Evolutionary conservation across 768 basidiomycete genomes (phyloP).

Genomic region (Pleurotus eryngii): DNA sequence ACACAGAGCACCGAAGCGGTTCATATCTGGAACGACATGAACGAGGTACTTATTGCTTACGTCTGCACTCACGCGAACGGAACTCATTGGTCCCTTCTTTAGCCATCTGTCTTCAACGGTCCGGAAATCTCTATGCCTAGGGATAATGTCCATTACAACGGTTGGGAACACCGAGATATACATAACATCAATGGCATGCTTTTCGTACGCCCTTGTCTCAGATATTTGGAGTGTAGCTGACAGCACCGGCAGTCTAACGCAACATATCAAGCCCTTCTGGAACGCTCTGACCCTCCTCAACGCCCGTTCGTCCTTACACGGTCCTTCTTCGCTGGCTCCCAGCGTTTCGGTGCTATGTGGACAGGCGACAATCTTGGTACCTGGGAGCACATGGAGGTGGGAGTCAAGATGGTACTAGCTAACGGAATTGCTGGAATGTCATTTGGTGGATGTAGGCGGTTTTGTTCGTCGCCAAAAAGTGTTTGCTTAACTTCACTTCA

Average conservation of each 20-base stretch:
- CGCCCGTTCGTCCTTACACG: slow-evolving; percentile 96
- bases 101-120: slow-evolving; percentile 98
- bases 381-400: slow-evolving; percentile 96
- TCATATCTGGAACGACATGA: slow-evolving; percentile 99
- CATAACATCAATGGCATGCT: slow-evolving; percentile 99
- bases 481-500: slow-evolving; percentile 6
- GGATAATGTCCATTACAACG: slow-evolving; percentile 77
- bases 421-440: slow-evolving; percentile 88
- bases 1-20: slow-evolving; percentile 77
- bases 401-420: slow-evolving; percentile 89
- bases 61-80: neutral
- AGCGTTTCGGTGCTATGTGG: slow-evolving; percentile 97
- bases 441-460: slow-evolving; percentile 80
- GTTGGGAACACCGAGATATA: slow-evolving; percentile 97
- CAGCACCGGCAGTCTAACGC: slow-evolving; percentile 63
- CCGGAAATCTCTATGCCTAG: slow-evolving; percentile 84
- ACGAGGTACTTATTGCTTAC: slow-evolving; percentile 58
- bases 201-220: slow-evolving; percentile 47
- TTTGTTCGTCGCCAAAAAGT: neutral
- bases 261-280: slow-evolving; percentile 76
- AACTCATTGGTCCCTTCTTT: neutral
- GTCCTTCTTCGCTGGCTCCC: slow-evolving; percentile 93
- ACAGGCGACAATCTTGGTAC: slow-evolving; percentile 97
- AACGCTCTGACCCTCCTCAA: slow-evolving; percentile 69
- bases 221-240: neutral